These are phyloP conservation scores for Meredithiella fracta DNA, from an alignment of 2,329 filamentous ascomycete genomes.

Conservation along the genomic window DNA sequence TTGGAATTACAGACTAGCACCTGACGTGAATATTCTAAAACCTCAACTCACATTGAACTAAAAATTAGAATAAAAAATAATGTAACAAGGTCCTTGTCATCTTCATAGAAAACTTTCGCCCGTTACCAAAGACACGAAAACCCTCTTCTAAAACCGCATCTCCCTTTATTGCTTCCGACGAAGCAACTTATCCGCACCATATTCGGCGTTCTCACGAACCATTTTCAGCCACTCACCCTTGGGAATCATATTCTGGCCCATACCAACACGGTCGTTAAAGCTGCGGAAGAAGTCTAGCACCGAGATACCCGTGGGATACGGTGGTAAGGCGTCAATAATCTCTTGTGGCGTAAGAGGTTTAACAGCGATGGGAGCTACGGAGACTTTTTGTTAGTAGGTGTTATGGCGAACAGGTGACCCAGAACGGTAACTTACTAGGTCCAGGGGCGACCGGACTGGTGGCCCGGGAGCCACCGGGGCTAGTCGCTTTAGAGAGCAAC, in stretches of 20 bases:
- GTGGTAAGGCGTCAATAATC: slow-evolving; percentile 36
- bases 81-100: too few species aligned
- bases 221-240: slow-evolving; percentile 41
- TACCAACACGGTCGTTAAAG: slow-evolving; percentile 37
- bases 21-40: not conserved
- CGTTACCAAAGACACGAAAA: not conserved
- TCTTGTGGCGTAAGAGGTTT: slow-evolving; percentile 30
- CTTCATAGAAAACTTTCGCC: too few species aligned
- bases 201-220: slow-evolving; percentile 39
- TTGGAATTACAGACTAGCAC: too few species aligned
- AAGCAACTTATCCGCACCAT: slow-evolving; percentile 37
- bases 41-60: not conserved
- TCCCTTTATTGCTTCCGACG: slow-evolving; percentile 24
- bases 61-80: too few species aligned
- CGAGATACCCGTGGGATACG: slow-evolving; percentile 33
- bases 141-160: not conserved
- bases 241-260: slow-evolving; percentile 33
- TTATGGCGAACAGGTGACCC: slow-evolving; percentile 1
- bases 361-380: slow-evolving; percentile 21
- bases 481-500: slow-evolving; percentile 30
- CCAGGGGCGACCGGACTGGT: slow-evolving; percentile 37
- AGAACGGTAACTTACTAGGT: slow-evolving; percentile 18
- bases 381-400: slow-evolving; percentile 2
- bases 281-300: slow-evolving; percentile 37
- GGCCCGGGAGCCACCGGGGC: slow-evolving; percentile 42